Evolutionary conservation across 2,329 filamentous ascomycete genomes (phyloP).

Genomic region (Fusarium sp.): DNA sequence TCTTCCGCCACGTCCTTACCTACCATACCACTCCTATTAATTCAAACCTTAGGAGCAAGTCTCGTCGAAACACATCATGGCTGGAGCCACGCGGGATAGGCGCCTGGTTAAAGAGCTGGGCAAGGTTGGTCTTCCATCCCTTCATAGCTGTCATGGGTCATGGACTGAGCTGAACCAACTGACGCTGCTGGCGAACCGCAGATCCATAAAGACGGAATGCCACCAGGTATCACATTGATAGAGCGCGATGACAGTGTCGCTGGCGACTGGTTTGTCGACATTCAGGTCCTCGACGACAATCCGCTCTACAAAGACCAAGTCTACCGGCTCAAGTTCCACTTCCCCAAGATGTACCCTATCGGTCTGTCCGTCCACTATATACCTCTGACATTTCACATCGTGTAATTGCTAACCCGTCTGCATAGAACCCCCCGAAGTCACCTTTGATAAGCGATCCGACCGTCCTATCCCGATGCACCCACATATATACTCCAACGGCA

Average conservation of each 20-base stretch:
- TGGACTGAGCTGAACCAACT: conserved; percentile 21
- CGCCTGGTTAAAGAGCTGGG: conserved; percentile 68
- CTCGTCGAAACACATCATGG: conserved; percentile 46
- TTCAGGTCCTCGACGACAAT: conserved; percentile 88
- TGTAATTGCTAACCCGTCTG: conserved; percentile 14
- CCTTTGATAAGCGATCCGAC: conserved; percentile 75
- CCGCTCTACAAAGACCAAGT: conserved; percentile 84
- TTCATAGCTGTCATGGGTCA: conserved; percentile 1
- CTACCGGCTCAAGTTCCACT: conserved; percentile 89
- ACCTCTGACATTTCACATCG: not conserved
- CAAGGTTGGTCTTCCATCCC: conserved; percentile 57
- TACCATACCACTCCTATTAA: conserved; percentile 1
- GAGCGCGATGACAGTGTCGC: conserved; percentile 80
- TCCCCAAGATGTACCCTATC: conserved; percentile 87
- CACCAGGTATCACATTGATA: conserved; percentile 80
- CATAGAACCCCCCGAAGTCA: conserved; percentile 92
- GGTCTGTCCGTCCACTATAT: conserved; percentile 64
- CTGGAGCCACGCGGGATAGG: conserved; percentile 63
- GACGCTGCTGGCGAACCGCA: conserved; percentile 47
- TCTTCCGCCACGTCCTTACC: conserved; percentile 16
- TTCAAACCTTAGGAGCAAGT: conserved; percentile 3
- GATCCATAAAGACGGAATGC: conserved; percentile 66
- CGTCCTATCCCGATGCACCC: conserved; percentile 90
- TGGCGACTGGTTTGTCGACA: conserved; percentile 88
- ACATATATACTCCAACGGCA: conserved; percentile 98